Base-by-base conservation (phyloP, 2,329 filamentous ascomycete species). In the Hirsutella thompsonii region DNA sequence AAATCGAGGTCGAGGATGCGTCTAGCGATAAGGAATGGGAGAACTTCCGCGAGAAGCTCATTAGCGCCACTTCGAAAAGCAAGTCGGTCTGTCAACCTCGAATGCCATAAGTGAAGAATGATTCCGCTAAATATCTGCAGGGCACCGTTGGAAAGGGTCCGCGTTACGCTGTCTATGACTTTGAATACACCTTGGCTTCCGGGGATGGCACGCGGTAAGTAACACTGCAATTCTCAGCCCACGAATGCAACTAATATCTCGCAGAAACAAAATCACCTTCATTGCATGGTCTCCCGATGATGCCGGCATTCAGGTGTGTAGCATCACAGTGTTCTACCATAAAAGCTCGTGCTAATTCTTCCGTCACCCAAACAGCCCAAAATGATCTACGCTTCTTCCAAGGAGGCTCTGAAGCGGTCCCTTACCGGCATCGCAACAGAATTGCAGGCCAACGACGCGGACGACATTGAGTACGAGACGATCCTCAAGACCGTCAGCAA, bases 351-450 rank as follows among this genome's bases (percentile, higher is more conserved):
- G 10, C n/a, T 28, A 36, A 33, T 36, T 39, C 36, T 8, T 34
- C 18, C 32, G 18, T 23, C 14, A 14, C 16, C 28, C 36, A 23
- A 20, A 43, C 51, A 88, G 84, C 74, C 81, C 65, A 88, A 88
- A 74, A 92, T 92, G 85, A 74, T 88, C 63, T 92, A 90, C 72
- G 83, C 84, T 54, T 84, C 85, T 40, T 92, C 85, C 64, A 92
- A 90, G 71, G 83, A 89, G 55, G 81, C 83, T 45, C 74, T 92
- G 52, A 90, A 88, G 76, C 80, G 81, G 63, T 65, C 82, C 39
- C 75, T 92, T 48, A 83, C 76, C 58, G 84, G 83, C 48, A 68
- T 90, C 53, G 81, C 81, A 46, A 67, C 70, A 54, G 84, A 90
- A 61, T 72, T 89, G 55, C 84, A 92, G 71, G 84, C 83, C 69